Base-by-base conservation (phyloP, 257 asterid species). In the Solanum ahanhuiri region DNA sequence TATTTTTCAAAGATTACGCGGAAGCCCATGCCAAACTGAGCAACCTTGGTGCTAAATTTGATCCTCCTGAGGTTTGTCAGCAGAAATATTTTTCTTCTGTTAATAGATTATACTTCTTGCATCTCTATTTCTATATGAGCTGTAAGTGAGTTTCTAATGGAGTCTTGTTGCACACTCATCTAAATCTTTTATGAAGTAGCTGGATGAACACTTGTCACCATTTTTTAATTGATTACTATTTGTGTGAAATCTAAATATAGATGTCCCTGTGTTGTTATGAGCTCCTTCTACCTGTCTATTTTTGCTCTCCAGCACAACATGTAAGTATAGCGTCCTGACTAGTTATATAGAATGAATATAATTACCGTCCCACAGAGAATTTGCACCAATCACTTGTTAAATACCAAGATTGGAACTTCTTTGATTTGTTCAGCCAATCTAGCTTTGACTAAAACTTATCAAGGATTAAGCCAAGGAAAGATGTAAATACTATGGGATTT, bases 11-110 rank as follows among this genome's bases (percentile, higher is more conserved):
- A 84, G 98, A 94, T 87, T 96, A 96, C 57, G 98, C 99, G 66
- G 94, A 92, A 90, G 98, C 98, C 82, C 99, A 96, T 92, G 98
- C 99, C 86, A 94, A 94, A 89, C 98, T 96, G 81, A 95, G 99
- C 94, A 95, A 92, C 89, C 93, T 93, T 89, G 98, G 99, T 87
- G 97, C 99, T 79, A 96, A 94, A 90, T 96, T 96, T 91, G 95
- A 94, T 86, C 99, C 99, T 69, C 95, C 97, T 51, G 95, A 96
- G 98, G 99, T 96, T 88, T 83, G 88, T 82, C 31, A 7, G 41
- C 86, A 41, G 43, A 25, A 43, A 31, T 45, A 39, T 72, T 23
- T 85, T 41, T 63, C 86, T 9, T 63, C 63, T 82, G n/a, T 31
- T 83, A 39, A 14, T 30, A 15, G 67, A 79, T 14, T 45, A 6